Conservation (phyloP, 2,329 filamentous ascomycete genomes). For the Cyanodermella asteris region DNA sequence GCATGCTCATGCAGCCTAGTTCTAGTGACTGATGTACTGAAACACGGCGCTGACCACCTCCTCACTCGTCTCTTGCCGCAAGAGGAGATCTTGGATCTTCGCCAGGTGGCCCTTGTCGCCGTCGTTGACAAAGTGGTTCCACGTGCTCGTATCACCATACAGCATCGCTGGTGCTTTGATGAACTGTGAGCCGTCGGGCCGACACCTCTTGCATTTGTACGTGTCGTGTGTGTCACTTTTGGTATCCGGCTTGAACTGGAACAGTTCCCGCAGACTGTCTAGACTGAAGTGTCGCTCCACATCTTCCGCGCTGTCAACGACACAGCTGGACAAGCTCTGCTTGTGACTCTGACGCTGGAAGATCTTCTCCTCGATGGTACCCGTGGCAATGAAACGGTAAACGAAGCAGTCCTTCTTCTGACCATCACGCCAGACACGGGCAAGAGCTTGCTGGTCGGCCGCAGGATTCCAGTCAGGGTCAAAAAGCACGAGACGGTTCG, state of each 20-base stretch:
- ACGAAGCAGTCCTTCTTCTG: slow-evolving; percentile 99
- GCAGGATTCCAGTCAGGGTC: slow-evolving; percentile 97
- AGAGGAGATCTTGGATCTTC: slow-evolving; percentile 71
- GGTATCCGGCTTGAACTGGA: slow-evolving; percentile 73
- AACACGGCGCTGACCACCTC: slow-evolving; percentile 81
- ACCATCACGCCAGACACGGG: slow-evolving; percentile 94
- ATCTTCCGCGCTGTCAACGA: slow-evolving; percentile 90
- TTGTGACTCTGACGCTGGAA: slow-evolving; percentile 98
- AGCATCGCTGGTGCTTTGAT: slow-evolving; percentile 87
- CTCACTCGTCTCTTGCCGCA: slow-evolving; percentile 66
- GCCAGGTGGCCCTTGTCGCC: slow-evolving; percentile 43
- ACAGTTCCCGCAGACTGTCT: slow-evolving; percentile 76
- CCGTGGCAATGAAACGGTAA: slow-evolving; percentile 96
- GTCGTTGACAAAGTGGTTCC: slow-evolving; percentile 89
- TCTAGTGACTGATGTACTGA: slow-evolving; percentile 96
- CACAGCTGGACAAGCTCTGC: slow-evolving; percentile 84
- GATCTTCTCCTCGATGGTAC: slow-evolving; percentile 97
- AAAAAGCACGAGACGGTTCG: slow-evolving; percentile 84
- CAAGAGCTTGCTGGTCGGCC: slow-evolving; percentile 88
- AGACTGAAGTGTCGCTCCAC: slow-evolving; percentile 92
- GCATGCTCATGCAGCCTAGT: slow-evolving; percentile 8
- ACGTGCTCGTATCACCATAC: slow-evolving; percentile 96
- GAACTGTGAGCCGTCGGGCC: slow-evolving; percentile 63
- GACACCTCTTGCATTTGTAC: slow-evolving; percentile 94
- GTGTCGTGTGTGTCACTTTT: slow-evolving; percentile 91